Percentiles rank a stretch among this genome's conserved stretches.
These are phyloP conservation scores for Tolypocladium inflatum DNA, from an alignment of 2,329 filamentous ascomycete species.

Conservation along the genomic window DNA sequence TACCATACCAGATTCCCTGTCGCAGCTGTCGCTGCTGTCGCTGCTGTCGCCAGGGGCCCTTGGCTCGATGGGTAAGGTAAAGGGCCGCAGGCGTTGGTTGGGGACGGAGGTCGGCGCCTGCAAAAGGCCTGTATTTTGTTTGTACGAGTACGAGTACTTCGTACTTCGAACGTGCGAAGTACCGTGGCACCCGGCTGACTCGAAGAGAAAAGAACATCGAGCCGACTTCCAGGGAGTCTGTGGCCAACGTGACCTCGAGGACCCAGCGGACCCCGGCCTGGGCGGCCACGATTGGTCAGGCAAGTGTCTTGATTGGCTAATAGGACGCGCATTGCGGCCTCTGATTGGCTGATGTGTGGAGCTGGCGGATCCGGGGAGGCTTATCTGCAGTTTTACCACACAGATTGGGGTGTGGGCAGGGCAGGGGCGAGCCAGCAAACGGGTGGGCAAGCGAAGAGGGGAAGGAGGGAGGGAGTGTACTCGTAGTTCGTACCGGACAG, in stretches of 20 bases:
- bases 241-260: background rate
- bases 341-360: background rate
- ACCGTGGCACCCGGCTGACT: background rate
- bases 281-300: slow-evolving; percentile 5
- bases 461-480: background rate
- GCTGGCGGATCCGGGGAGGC: background rate
- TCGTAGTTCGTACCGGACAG: background rate
- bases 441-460: background rate
- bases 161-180: background rate
- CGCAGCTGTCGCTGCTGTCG: too few species aligned
- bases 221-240: background rate
- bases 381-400: background rate
- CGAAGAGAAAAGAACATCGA: background rate
- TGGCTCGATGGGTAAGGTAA: slow-evolving; percentile 2
- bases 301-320: slow-evolving; percentile 5
- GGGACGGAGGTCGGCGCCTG: background rate
- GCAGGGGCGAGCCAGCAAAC: background rate
- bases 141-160: background rate
- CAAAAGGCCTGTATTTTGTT: background rate
- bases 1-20: too few species aligned
- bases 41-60: background rate
- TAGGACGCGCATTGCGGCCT: background rate
- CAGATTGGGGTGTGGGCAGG: background rate
- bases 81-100: background rate
- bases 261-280: background rate